A percentile compares a stretch with the other conserved stretches of the same genome.
Evolutionary conservation across 2,329 filamentous ascomycete species (phyloP).

Genomic region (Paraphoma chrysanthemicola): DNA sequence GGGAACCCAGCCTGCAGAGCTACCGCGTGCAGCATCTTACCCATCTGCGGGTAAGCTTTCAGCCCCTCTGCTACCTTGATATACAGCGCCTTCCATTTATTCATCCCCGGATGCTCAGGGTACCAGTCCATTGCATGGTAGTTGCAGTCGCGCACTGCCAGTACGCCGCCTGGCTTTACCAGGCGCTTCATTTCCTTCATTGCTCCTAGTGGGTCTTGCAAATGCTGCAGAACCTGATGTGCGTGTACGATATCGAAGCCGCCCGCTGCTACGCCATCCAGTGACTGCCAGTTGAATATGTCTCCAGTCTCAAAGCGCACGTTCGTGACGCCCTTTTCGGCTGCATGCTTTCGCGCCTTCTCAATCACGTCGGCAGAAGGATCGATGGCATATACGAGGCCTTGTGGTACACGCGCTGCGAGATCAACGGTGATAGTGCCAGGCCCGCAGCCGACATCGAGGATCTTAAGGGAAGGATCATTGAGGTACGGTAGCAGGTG

Average conservation of each 20-base stretch:
- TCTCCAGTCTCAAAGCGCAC: constrained; percentile 50
- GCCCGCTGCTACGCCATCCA: constrained; percentile 48
- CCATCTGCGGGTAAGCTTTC: constrained; percentile 44
- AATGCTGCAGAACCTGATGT: constrained; percentile 66
- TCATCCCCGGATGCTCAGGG: constrained; percentile 44
- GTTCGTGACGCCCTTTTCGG: constrained; percentile 46
- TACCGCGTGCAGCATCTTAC: constrained; percentile 44
- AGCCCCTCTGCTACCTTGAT: constrained; percentile 39
- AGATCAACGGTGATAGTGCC: constrained; percentile 58
- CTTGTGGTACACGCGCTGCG: constrained; percentile 52
- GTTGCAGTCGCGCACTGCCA: constrained; percentile 54
- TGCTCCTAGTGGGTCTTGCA: constrained; percentile 58
- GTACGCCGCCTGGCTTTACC: constrained; percentile 59
- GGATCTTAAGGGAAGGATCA: constrained; percentile 43
- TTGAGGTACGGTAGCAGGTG: constrained; percentile 44
- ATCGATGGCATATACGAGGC: constrained; percentile 55
- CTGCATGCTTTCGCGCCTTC: constrained; percentile 48
- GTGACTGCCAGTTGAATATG: constrained; percentile 52
- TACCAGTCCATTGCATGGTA: constrained; percentile 48
- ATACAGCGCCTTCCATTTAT: constrained; percentile 45
- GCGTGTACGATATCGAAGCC: constrained; percentile 67
- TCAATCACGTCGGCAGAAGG: constrained; percentile 52
- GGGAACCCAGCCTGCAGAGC: constrained; percentile 50
- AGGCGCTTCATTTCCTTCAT: constrained; percentile 64
- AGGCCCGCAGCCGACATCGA: constrained; percentile 58